phyloP scores from a whole-genome alignment of 2,329 filamentous ascomycete species.

The Macroventuria anomochaeta region DNA sequence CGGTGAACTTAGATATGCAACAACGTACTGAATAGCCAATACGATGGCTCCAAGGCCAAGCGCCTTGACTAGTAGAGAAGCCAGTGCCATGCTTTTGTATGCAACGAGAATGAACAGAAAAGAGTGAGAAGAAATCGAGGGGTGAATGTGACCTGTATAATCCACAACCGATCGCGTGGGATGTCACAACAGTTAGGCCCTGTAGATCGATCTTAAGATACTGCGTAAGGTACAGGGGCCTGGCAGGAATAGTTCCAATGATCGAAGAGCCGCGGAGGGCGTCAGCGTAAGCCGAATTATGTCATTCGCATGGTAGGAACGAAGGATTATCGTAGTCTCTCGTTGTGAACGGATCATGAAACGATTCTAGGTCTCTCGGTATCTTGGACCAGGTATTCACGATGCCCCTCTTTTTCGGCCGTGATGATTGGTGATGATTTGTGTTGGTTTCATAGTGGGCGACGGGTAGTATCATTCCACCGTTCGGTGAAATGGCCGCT shows the following conservation, averaged over 20 bases:
- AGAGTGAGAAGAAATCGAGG: background rate
- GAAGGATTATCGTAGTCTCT: background rate
- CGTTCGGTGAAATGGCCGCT: background rate
- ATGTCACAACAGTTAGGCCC: background rate
- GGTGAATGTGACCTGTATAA: conserved; percentile 18
- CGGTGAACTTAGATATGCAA: conserved; percentile 37
- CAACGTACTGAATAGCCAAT: conserved; percentile 26
- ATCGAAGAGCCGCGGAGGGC: background rate
- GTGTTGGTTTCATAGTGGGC: too few relatives aligned
- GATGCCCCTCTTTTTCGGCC: background rate
- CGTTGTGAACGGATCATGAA: background rate
- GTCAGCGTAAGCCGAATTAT: background rate
- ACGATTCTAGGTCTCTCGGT: background rate
- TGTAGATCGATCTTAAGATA: background rate
- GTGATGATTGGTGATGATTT: too few relatives aligned
- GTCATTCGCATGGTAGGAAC: background rate
- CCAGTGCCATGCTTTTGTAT: conserved; percentile 15
- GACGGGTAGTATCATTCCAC: background rate
- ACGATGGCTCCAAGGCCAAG: conserved; percentile 22
- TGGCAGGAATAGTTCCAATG: background rate
- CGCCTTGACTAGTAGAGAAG: conserved; percentile 22
- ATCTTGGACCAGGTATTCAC: background rate
- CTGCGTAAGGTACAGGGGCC: background rate
- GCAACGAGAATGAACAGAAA: conserved; percentile 6
- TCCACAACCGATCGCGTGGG: conserved; percentile 6